phyloP scores from a whole-genome alignment of 2,329 filamentous ascomycete genomes.

The Pestalotiopsis sp. region DNA sequence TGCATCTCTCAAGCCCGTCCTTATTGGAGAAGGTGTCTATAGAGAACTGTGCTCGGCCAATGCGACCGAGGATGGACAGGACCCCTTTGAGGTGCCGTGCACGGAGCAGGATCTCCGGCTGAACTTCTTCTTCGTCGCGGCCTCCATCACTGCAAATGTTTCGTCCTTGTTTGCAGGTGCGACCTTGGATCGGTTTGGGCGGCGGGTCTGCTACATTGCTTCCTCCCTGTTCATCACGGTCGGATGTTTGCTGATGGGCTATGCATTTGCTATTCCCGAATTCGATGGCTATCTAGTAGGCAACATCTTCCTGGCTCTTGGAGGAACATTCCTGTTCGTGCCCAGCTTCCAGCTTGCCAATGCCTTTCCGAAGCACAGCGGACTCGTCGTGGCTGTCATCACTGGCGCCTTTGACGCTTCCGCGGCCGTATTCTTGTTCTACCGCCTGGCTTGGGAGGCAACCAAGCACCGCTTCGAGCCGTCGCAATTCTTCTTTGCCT shows the following conservation, averaged over 20 bases:
- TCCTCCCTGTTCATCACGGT: slow-evolving; percentile 59
- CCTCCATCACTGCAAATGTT: slow-evolving; percentile 69
- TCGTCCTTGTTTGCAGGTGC: slow-evolving; percentile 68
- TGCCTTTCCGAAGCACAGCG: slow-evolving; percentile 61
- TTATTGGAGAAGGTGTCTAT: slow-evolving; percentile 61
- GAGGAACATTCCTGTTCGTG: slow-evolving; percentile 65
- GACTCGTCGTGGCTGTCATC: slow-evolving; percentile 60
- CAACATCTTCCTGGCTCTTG: slow-evolving; percentile 62
- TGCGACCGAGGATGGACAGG: slow-evolving; percentile 38
- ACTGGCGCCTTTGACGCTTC: slow-evolving; percentile 68
- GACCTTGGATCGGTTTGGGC: slow-evolving; percentile 67
- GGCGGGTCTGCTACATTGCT: slow-evolving; percentile 62
- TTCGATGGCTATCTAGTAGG: slow-evolving; percentile 63
- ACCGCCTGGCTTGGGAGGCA: slow-evolving; percentile 56
- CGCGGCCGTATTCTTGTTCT: slow-evolving; percentile 61
- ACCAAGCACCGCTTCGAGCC: slow-evolving; percentile 34
- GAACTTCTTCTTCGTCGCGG: slow-evolving; percentile 73
- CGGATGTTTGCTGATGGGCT: slow-evolving; percentile 62
- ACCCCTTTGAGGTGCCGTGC: slow-evolving; percentile 42
- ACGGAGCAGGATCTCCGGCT: slow-evolving; percentile 52
- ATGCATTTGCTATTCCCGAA: slow-evolving; percentile 51
- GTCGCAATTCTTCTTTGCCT: slow-evolving; percentile 42
- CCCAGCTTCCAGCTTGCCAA: slow-evolving; percentile 67
- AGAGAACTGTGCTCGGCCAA: slow-evolving; percentile 50
- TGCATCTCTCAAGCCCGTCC: slow-evolving; percentile 63